Percentiles rank a stretch among this genome's conserved stretches.
These are phyloP conservation scores for Lophium mytilinum DNA, from an alignment of 495 filamentous ascomycete genomes.

Conservation along the genomic window DNA sequence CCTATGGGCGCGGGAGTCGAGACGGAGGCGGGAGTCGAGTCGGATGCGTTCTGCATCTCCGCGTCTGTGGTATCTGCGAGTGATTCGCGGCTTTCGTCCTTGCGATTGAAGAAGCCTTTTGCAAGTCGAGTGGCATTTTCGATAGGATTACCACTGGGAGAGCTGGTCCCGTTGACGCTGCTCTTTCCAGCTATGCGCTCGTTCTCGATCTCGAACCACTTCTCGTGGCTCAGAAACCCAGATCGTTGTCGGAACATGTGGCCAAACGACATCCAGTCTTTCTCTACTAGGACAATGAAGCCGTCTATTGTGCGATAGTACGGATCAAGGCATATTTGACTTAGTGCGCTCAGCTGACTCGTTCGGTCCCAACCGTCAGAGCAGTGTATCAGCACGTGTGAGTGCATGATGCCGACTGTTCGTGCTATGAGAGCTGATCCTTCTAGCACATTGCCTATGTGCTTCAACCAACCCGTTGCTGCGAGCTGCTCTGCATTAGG, in stretches of 20 bases:
- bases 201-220: conserved; percentile 88
- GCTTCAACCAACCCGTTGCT: conserved; percentile 86
- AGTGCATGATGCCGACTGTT: conserved; percentile 84
- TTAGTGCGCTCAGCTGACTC: conserved; percentile 86
- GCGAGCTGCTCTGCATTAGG: conserved; percentile 75
- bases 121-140: conserved; percentile 83
- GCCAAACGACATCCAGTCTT: conserved; percentile 96
- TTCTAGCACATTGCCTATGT: conserved; percentile 77
- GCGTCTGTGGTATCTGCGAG: conserved; percentile 44
- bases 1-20: conserved; percentile 13
- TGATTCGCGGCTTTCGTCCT: conserved; percentile 59
- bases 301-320: conserved; percentile 94
- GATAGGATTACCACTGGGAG: conserved; percentile 57
- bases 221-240: conserved; percentile 78
- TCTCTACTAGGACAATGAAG: conserved; percentile 91
- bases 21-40: conserved; percentile 34
- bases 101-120: conserved; percentile 80
- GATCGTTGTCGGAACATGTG: conserved; percentile 93
- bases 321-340: conserved; percentile 89
- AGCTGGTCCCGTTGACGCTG: neutral
- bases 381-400: conserved; percentile 93
- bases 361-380: conserved; percentile 99
- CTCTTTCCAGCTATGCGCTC: conserved; percentile 48
- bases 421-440: conserved; percentile 77
- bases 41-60: conserved; percentile 44